These are phyloP conservation scores for Globisporangium middletonii DNA, from an alignment of 352 stramenopile genomes.

Conservation along the genomic window DNA sequence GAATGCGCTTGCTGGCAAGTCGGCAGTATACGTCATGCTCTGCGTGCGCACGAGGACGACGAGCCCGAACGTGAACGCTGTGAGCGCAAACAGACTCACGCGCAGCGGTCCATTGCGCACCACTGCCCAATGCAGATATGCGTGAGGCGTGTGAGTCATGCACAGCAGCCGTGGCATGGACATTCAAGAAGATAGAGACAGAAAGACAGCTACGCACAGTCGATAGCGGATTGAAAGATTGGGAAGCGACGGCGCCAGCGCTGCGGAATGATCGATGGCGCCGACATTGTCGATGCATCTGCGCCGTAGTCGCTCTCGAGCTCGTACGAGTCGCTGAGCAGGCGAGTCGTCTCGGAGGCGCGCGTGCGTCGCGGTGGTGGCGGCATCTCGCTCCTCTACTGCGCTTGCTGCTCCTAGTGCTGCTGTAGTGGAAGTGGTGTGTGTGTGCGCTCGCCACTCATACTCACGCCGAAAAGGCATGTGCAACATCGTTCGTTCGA, in stretches of 20 bases:
- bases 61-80: conserved; percentile 48
- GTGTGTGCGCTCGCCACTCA: too few species aligned
- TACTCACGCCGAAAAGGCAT: too few species aligned
- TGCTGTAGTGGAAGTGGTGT: neutral
- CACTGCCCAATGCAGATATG: conserved; percentile 1
- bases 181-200: neutral
- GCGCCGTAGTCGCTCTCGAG: neutral
- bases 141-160: neutral
- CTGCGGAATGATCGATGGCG: conserved; percentile 14
- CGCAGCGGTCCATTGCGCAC: conserved; percentile 20
- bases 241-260: conserved; percentile 16
- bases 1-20: conserved; percentile 35
- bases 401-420: neutral
- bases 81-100: conserved; percentile 39
- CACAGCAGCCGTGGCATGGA: too few species aligned
- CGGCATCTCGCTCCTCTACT: neutral
- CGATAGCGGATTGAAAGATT: conserved; percentile 12
- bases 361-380: neutral
- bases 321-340: conserved; percentile 6
- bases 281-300: conserved; percentile 4
- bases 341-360: conserved; percentile 6
- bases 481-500: too few species aligned
- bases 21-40: conserved; percentile 38
- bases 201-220: conserved; percentile 2
- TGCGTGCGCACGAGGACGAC: conserved; percentile 70